Evolutionary conservation across 1,284 basidiomycete species (phyloP).

Genomic region (Grifola frondosa): DNA sequence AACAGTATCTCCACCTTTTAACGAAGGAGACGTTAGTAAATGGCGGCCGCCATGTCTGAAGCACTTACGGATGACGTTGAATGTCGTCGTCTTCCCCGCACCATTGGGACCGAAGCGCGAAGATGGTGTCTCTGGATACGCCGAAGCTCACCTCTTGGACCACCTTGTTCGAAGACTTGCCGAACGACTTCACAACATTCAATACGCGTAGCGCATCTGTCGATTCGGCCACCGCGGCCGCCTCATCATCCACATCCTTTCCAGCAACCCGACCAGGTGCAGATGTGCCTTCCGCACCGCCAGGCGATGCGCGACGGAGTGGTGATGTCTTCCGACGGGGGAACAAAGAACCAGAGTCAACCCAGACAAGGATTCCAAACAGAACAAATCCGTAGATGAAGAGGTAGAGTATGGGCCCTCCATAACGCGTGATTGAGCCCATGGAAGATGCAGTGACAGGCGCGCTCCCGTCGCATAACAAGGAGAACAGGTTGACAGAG

Average conservation of each 20-base stretch:
- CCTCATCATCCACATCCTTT: slow-evolving; percentile 57
- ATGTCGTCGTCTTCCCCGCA: slow-evolving; percentile 79
- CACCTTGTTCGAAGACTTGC: slow-evolving; percentile 46
- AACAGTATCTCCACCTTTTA: slow-evolving; percentile 56
- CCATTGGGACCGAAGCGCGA: slow-evolving; percentile 83
- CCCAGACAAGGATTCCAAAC: slow-evolving; percentile 57
- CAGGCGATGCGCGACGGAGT: slow-evolving; percentile 8
- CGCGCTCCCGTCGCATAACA: slow-evolving; percentile 64
- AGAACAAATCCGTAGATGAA: slow-evolving; percentile 55
- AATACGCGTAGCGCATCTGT: slow-evolving; percentile 63
- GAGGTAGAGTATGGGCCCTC: slow-evolving; percentile 76
- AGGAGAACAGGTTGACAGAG: slow-evolving; percentile 74
- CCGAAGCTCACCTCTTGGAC: slow-evolving; percentile 76
- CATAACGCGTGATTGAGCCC: slow-evolving; percentile 59
- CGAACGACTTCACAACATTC: slow-evolving; percentile 67
- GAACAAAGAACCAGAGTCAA: slow-evolving; percentile 57
- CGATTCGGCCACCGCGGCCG: slow-evolving; percentile 45
- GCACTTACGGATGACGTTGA: slow-evolving; percentile 69
- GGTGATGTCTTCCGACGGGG: slow-evolving; percentile 25
- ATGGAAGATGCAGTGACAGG: slow-evolving; percentile 48
- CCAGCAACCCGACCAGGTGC: slow-evolving; percentile 9
- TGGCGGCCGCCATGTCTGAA: not conserved
- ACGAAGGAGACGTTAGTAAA: not conserved
- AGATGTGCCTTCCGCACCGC: not conserved
- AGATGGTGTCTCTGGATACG: slow-evolving; percentile 61